Conservation (phyloP, 2,329 filamentous ascomycete species). For the Beauveria scarabaeidicola region DNA sequence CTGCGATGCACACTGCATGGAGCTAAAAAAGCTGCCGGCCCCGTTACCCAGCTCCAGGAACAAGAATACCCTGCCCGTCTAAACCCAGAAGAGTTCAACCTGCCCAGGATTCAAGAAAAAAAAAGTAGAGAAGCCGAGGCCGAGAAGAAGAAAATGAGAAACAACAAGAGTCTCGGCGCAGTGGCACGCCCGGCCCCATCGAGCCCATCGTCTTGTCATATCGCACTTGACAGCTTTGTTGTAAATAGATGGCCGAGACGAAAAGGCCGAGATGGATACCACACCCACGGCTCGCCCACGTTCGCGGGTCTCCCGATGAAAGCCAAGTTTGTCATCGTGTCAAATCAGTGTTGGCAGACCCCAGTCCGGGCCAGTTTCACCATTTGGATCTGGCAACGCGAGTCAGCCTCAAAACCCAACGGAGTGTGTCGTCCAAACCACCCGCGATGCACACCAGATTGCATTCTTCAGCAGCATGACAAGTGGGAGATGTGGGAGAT, state of each 20-base stretch:
- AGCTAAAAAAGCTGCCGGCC: neutral
- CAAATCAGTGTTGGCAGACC: neutral
- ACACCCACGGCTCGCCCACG: conserved; percentile 7
- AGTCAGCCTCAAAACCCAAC: conserved; percentile 1
- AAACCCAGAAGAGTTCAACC: neutral
- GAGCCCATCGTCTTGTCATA: neutral
- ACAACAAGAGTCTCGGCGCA: neutral
- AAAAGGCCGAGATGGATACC: neutral
- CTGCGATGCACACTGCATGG: neutral
- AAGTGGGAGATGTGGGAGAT: neutral
- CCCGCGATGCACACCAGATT: neutral
- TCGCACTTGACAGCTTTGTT: neutral
- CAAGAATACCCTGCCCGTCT: neutral
- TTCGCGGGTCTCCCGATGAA: conserved; percentile 10
- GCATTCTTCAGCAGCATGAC: neutral
- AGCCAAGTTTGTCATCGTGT: neutral
- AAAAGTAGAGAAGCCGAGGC: neutral
- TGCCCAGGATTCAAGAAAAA: neutral
- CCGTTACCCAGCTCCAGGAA: neutral
- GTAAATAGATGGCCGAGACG: neutral
- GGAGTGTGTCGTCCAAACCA: neutral
- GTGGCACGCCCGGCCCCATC: conserved; percentile 3
- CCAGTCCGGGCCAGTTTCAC: neutral
- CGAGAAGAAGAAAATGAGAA: neutral
- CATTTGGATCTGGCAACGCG: conserved; percentile 1